A percentile compares a stretch with the other conserved stretches of the same genome.
Conservation (phyloP, 129 eudicot genomes). For the Artemisia argyi region DNA sequence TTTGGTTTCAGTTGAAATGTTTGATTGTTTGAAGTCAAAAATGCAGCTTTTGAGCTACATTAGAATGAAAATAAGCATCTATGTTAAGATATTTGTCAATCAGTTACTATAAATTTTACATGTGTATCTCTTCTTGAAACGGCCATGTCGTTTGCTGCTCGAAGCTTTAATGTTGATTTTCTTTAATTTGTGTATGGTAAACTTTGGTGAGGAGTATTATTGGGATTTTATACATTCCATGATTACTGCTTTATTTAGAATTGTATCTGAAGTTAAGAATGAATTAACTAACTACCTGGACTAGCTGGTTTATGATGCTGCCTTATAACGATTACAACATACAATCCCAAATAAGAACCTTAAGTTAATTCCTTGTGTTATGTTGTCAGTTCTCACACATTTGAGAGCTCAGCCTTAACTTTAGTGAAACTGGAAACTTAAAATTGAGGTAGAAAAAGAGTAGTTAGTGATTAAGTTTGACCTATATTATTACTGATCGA, state of each 20-base stretch:
- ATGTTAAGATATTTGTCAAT: conserved; percentile 6
- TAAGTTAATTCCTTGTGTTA: too few relatives aligned
- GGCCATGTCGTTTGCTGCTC: conserved; percentile 6
- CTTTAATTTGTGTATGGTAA: neutral
- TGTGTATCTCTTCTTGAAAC: neutral
- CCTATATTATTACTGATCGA: too few relatives aligned
- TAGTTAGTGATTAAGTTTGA: too few relatives aligned
- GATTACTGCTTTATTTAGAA: neutral
- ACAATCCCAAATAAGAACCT: too few relatives aligned
- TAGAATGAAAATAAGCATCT: neutral
- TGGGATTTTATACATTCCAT: neutral
- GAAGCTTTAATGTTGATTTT: conserved; percentile 3
- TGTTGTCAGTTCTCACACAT: too few relatives aligned
- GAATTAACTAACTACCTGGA: neutral
- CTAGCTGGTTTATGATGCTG: neutral
- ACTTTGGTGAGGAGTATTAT: neutral
- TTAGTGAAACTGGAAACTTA: too few relatives aligned
- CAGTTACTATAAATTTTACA: neutral
- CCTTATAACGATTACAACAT: too few relatives aligned
- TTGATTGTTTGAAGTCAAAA: conserved; percentile 15
- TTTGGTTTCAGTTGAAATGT: neutral
- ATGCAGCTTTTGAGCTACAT: conserved; percentile 7
- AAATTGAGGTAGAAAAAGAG: too few relatives aligned
- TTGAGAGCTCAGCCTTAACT: too few relatives aligned
- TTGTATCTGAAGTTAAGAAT: neutral